Conservation (phyloP, 2,329 filamentous ascomycete species). For the Mollisia scopiformis region DNA sequence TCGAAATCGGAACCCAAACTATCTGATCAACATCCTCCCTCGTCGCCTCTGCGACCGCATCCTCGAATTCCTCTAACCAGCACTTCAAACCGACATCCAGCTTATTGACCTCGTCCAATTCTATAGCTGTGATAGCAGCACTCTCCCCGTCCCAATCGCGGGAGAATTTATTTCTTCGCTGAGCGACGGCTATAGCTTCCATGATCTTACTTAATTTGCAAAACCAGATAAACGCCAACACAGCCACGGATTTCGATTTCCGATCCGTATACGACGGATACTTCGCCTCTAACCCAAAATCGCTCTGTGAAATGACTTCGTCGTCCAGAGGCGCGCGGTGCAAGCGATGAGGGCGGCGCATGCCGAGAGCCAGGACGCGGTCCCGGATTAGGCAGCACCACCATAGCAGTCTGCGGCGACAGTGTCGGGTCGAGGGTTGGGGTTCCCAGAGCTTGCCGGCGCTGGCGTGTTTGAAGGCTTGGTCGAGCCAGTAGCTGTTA, state of each 20-base stretch:
- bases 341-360: conserved; percentile 16
- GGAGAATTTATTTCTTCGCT: conserved; percentile 9
- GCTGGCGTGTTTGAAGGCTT: conserved; percentile 18
- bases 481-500: conserved; percentile 21
- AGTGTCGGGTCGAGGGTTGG: background rate
- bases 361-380: conserved; percentile 15
- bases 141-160: conserved; percentile 12
- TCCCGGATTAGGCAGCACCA: conserved; percentile 19
- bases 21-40: conserved; percentile 1
- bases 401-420: conserved; percentile 10
- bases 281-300: conserved; percentile 15
- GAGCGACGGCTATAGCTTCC: conserved; percentile 12
- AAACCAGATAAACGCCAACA: conserved; percentile 19
- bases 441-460: conserved; percentile 8
- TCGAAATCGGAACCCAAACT: conserved; percentile 11
- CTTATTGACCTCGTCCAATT: conserved; percentile 10
- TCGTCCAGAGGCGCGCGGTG: conserved; percentile 9
- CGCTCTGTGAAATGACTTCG: conserved; percentile 5
- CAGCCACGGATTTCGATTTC: conserved; percentile 5
- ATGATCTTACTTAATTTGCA: conserved; percentile 19
- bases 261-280: conserved; percentile 7
- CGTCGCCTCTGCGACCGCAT: background rate
- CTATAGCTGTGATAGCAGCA: background rate
- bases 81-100: conserved; percentile 6
- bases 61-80: conserved; percentile 15